Conservation (phyloP, 805 yeast genomes). For the Candida quercuum region DNA sequence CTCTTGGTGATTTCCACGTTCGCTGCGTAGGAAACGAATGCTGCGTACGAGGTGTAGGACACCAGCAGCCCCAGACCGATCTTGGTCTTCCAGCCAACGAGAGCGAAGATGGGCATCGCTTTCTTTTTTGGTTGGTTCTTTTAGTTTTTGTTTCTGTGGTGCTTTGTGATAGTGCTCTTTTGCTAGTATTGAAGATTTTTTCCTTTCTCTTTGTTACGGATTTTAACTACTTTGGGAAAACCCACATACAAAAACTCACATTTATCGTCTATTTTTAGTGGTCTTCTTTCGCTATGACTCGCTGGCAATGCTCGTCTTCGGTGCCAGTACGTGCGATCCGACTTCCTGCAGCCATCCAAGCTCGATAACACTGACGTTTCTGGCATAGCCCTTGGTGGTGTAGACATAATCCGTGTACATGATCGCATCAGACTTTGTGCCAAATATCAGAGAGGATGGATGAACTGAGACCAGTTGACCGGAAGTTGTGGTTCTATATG, state of each 20-base stretch:
- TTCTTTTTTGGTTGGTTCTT: background rate
- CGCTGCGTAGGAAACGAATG: constrained; percentile 52
- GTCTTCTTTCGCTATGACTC: no score
- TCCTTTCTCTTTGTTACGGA: background rate
- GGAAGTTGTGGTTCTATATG: constrained; percentile 77
- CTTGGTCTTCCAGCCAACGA: constrained; percentile 15
- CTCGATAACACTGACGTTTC: constrained; percentile 80
- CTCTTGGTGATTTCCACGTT: constrained; percentile 47
- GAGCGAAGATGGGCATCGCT: background rate
- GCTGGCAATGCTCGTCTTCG: constrained; percentile 1
- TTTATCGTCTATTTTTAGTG: no score
- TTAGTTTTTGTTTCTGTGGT: background rate
- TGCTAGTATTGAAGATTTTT: background rate
- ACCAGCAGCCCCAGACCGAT: constrained; percentile 25
- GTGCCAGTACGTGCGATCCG: constrained; percentile 16
- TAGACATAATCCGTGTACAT: constrained; percentile 94
- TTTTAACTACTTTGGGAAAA: no score
- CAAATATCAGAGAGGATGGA: constrained; percentile 86
- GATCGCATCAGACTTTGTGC: constrained; percentile 75
- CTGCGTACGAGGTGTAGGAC: constrained; percentile 62
- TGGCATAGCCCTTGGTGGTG: constrained; percentile 88
- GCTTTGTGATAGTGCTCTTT: background rate
- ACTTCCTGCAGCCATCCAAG: constrained; percentile 82
- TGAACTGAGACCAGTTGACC: constrained; percentile 87
- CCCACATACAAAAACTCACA: no score